Conservation (phyloP, 2,329 filamentous ascomycete genomes). For the Aureobasidium sp. region DNA sequence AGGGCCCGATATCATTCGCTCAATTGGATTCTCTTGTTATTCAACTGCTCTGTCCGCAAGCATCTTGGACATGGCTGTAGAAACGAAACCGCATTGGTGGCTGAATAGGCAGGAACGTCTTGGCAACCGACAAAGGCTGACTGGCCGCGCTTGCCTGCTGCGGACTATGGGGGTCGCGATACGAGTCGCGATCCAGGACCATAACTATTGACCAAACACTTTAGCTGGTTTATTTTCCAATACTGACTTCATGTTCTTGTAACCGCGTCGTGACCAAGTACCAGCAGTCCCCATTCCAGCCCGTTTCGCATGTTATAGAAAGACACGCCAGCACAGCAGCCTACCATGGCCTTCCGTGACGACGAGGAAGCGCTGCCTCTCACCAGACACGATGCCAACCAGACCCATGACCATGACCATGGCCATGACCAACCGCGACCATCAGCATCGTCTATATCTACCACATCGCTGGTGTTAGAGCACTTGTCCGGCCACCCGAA, state of each 20-base stretch:
- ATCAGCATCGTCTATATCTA: conserved; percentile 71
- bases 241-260: neutral
- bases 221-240: neutral
- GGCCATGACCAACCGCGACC: conserved; percentile 34
- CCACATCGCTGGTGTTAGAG: conserved; percentile 75
- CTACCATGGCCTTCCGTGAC: conserved; percentile 20
- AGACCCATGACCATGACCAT: conserved; percentile 29
- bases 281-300: neutral
- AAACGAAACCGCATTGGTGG: neutral
- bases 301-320: neutral
- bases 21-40: no score
- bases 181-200: neutral
- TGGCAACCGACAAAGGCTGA: conserved; percentile 5
- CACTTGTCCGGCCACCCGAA: conserved; percentile 54
- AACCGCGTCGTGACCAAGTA: no score
- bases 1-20: no score
- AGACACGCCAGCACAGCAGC: neutral
- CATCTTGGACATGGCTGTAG: no score
- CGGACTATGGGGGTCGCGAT: neutral
- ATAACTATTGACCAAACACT: neutral
- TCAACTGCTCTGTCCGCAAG: no score
- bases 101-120: neutral
- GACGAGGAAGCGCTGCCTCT: conserved; percentile 43
- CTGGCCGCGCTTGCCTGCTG: neutral
- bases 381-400: conserved; percentile 29